Percentiles rank a stretch among this genome's conserved stretches.
Evolutionary conservation across 495 filamentous ascomycete species (phyloP).

Genomic region (Eremomyces bilateralis): DNA sequence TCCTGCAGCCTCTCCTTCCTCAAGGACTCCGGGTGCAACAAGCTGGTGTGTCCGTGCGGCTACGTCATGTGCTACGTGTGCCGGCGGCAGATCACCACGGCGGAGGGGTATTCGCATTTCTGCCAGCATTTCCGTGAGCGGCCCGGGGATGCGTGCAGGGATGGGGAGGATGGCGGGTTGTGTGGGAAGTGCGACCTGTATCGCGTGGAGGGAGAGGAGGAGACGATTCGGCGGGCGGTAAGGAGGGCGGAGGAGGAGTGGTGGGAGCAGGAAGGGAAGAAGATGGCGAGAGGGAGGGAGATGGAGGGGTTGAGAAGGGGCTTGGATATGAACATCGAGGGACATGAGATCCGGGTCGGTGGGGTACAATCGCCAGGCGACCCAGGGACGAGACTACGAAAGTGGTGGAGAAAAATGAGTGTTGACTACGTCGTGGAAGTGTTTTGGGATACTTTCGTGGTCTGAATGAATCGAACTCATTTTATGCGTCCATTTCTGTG

Average conservation of each 20-base stretch:
- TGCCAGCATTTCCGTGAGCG: conserved; percentile 85
- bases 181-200: conserved; percentile 86
- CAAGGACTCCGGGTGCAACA: conserved; percentile 86
- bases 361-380: no score
- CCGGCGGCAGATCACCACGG: conserved; percentile 29
- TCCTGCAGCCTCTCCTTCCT: conserved; percentile 76
- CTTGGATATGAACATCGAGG: no score
- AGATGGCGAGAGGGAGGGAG: conserved; percentile 13
- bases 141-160: conserved; percentile 42
- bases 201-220: conserved; percentile 64
- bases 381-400: no score
- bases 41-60: conserved; percentile 88
- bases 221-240: conserved; percentile 49
- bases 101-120: conserved; percentile 71
- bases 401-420: no score
- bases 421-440: no score
- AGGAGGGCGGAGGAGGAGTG: conserved; percentile 66
- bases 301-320: conserved; percentile 6
- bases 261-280: conserved; percentile 40
- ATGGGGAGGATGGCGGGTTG: no score
- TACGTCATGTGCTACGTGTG: conserved; percentile 96
- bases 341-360: no score
- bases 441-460: no score
- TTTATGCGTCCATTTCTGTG: no score
- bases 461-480: no score